phyloP scores from a whole-genome alignment of 1,284 basidiomycete species.

The Tylopilus sp. region DNA sequence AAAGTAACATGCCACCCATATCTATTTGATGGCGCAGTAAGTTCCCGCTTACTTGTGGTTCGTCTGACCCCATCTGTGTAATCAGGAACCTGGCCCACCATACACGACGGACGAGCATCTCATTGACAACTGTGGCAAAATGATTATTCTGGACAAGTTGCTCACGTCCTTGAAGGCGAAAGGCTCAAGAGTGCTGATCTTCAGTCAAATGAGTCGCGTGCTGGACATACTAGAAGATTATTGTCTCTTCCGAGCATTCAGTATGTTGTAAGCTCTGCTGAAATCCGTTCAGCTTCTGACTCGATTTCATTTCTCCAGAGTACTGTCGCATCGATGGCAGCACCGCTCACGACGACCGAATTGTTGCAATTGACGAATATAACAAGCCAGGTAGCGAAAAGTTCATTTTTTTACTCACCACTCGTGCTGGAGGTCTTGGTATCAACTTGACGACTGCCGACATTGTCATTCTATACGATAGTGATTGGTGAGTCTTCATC shows the following conservation, averaged over 20 bases:
- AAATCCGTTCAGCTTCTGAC: constrained; percentile 1
- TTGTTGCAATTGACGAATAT: constrained; percentile 97
- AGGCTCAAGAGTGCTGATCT: constrained; percentile 96
- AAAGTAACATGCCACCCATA: constrained; percentile 91
- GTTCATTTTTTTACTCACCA: constrained; percentile 98
- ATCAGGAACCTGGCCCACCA: constrained; percentile 94
- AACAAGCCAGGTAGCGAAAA: constrained; percentile 96
- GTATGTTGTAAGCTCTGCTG: constrained; percentile 59
- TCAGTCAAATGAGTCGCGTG: constrained; percentile 98
- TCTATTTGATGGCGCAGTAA: constrained; percentile 87
- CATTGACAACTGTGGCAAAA: constrained; percentile 95
- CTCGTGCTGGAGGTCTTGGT: constrained; percentile 97
- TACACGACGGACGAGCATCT: constrained; percentile 99
- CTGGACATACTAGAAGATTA: constrained; percentile 98
- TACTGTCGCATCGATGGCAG: constrained; percentile 98
- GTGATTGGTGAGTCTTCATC: constrained; percentile 80
- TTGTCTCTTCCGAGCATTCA: constrained; percentile 92
- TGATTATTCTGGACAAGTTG: constrained; percentile 97
- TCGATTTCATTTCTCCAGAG: constrained; percentile 57
- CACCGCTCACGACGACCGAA: constrained; percentile 97
- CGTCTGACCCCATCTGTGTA: not conserved
- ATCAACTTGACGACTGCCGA: constrained; percentile 98
- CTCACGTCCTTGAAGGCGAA: constrained; percentile 91
- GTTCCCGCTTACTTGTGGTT: constrained; percentile 35
- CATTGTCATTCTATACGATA: constrained; percentile 97